phyloP scores from a whole-genome alignment of 2,329 filamentous ascomycete species.

The Pseudogymnoascus sp. region DNA sequence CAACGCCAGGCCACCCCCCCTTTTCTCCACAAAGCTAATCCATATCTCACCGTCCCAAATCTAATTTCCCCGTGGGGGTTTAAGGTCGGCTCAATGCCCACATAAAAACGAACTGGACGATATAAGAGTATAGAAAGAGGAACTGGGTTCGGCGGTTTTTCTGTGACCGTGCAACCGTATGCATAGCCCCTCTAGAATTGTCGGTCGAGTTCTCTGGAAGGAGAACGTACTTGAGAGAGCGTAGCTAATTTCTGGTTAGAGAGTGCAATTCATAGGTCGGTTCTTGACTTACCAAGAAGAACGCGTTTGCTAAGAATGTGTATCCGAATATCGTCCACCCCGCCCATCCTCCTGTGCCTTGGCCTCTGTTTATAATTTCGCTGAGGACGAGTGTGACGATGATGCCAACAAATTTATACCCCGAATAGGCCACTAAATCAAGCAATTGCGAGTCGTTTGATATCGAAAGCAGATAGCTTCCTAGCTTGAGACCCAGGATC shows the following conservation, averaged over 20 bases:
- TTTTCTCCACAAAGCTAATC: not conserved
- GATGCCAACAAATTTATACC: conserved; percentile 97
- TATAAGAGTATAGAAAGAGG: conserved; percentile 87
- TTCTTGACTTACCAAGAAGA: conserved; percentile 68
- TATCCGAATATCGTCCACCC: conserved; percentile 87
- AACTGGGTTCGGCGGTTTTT: conserved; percentile 85
- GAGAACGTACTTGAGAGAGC: conserved; percentile 91
- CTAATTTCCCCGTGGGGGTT: not conserved
- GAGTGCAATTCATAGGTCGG: not conserved
- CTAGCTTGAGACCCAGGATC: conserved; percentile 82
- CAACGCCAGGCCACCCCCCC: not conserved
- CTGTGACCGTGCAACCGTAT: conserved; percentile 74
- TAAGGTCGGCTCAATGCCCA: conserved; percentile 56
- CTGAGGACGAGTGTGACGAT: conserved; percentile 79
- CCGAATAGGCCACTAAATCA: conserved; percentile 90
- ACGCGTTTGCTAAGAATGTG: conserved; percentile 86
- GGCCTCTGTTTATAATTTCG: conserved; percentile 68
- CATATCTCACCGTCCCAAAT: not conserved
- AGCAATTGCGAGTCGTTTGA: conserved; percentile 89
- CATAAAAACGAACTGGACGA: conserved; percentile 93
- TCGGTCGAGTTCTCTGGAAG: conserved; percentile 72
- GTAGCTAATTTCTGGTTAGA: conserved; percentile 50
- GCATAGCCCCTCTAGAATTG: conserved; percentile 48
- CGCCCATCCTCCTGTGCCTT: conserved; percentile 78
- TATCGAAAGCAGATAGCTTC: conserved; percentile 89